Evolutionary conservation across 2,329 filamentous ascomycete species (phyloP).

Genomic region (Aphanocladium album): DNA sequence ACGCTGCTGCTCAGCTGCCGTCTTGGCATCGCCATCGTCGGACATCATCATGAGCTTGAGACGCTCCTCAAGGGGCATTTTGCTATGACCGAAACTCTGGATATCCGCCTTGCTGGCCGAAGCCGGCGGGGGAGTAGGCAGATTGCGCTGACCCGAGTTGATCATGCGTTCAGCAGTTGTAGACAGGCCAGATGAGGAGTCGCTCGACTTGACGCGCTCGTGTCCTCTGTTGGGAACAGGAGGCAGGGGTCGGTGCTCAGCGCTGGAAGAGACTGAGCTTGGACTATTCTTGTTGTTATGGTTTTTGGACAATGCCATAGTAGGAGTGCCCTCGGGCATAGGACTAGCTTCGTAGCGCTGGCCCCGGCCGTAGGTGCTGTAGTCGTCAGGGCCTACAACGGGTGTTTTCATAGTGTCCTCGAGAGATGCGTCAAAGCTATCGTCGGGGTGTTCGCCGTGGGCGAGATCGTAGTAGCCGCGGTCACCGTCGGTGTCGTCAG

Average conservation of each 20-base stretch:
- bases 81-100: conserved; percentile 66
- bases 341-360: conserved; percentile 62
- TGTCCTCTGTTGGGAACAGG: conserved; percentile 62
- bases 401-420: conserved; percentile 97
- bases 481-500: conserved; percentile 69
- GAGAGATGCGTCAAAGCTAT: conserved; percentile 92
- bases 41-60: conserved; percentile 86
- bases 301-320: conserved; percentile 40
- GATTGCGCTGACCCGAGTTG: conserved; percentile 54
- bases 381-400: conserved; percentile 95
- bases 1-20: conserved; percentile 59
- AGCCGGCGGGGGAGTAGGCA: conserved; percentile 70
- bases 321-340: conserved; percentile 50
- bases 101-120: conserved; percentile 69
- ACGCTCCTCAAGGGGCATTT: conserved; percentile 81
- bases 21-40: conserved; percentile 53
- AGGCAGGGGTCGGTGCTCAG: conserved; percentile 78
- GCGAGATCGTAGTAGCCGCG: conserved; percentile 56
- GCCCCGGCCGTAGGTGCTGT: conserved; percentile 48
- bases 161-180: conserved; percentile 68
- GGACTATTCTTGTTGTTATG: conserved; percentile 54
- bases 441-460: conserved; percentile 50
- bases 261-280: conserved; percentile 71
- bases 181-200: conserved; percentile 58
- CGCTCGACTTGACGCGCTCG: conserved; percentile 34